Evolutionary conservation across 2,329 filamentous ascomycete species (phyloP).

Genomic region (Ophiostoma sp.): DNA sequence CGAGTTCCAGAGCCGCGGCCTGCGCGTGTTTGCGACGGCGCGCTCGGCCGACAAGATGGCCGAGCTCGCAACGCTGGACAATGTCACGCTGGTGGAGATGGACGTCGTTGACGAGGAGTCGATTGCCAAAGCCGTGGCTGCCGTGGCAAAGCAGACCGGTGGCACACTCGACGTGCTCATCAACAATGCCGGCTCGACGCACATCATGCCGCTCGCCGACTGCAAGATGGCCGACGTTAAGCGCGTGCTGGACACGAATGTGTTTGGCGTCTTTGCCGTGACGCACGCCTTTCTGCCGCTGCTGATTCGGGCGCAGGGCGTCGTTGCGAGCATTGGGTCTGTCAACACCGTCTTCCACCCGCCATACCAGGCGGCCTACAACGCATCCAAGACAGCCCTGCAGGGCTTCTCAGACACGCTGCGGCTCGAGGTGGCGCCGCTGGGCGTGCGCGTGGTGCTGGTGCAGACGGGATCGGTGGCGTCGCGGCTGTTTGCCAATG

Average conservation of each 20-base stretch:
- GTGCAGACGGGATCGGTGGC: constrained; percentile 32
- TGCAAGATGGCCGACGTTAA: constrained; percentile 21
- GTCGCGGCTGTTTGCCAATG: constrained; percentile 31
- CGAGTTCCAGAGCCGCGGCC: constrained; percentile 32
- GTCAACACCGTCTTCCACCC: constrained; percentile 32
- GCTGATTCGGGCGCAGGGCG: constrained; percentile 28
- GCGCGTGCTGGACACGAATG: constrained; percentile 29
- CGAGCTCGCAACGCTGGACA: constrained; percentile 28
- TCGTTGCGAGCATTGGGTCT: constrained; percentile 31
- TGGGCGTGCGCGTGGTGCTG: constrained; percentile 33
- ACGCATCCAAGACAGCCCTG: constrained; percentile 33
- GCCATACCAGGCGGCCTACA: constrained; percentile 32
- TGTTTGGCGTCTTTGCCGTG: constrained; percentile 32
- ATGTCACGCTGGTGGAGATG: constrained; percentile 29
- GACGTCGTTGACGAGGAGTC: constrained; percentile 32
- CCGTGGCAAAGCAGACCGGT: background rate
- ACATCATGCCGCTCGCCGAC: constrained; percentile 27
- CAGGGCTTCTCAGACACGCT: constrained; percentile 28
- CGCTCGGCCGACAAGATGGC: constrained; percentile 30
- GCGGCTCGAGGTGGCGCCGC: constrained; percentile 32
- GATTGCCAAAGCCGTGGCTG: background rate
- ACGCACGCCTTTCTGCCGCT: constrained; percentile 34
- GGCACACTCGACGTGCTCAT: constrained; percentile 26
- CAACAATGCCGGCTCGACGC: constrained; percentile 28
- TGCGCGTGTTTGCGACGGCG: constrained; percentile 33